Evolutionary conservation across 305 asterid genomes (phyloP), one percentile per base, ranked within the genome.

Genomic region (Ajuga reptans): DNA sequence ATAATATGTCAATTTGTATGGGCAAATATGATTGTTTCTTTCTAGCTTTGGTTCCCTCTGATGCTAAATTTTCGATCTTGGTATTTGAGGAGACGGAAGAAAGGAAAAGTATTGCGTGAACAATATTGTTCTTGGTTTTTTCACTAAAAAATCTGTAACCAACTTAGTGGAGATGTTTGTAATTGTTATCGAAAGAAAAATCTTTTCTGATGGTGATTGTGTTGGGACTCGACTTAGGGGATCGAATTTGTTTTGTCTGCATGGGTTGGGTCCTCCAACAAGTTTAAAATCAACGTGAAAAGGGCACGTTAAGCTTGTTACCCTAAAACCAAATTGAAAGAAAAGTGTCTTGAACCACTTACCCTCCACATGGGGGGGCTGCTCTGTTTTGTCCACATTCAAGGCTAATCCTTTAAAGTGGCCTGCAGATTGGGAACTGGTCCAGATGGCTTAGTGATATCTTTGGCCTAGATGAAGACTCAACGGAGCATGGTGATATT

Each of bases 381-480:
- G n/a, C n/a, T n/a, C n/a, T n/a, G n/a, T n/a, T n/a, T n/a, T 21
- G 36, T 36, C 12, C 31, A 4, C 46, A 21, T 21, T 27, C 51
- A 27, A 55, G 51, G 24, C 64, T 11, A 41, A 55, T 72, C 11
- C 12, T 72, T 76, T 29, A 10, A 49, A 21, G 6, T 77, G 70
- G 27, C 34, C 72, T 84, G 81, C 77, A 94, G 99, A 84, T 87
- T 64, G 96, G 96, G 39, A 87, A 80, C 83, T 94, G 99, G 99
- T 84, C 97, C 12, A 86, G 97, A 77, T 87, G 91, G 93, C 95
- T 94, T 39, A 79, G 95, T 0, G 92, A 88, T 83, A 80, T 89
- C 36, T 91, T 89, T 43, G 96, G 83, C 75, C 78, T 85, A 36
- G 96, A 89, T 73, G 99, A 91, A 6, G 89, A 83, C 66, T 74